Conservation (phyloP, 2,329 filamentous ascomycete genomes). For the Pseudocercospora fuligena region DNA sequence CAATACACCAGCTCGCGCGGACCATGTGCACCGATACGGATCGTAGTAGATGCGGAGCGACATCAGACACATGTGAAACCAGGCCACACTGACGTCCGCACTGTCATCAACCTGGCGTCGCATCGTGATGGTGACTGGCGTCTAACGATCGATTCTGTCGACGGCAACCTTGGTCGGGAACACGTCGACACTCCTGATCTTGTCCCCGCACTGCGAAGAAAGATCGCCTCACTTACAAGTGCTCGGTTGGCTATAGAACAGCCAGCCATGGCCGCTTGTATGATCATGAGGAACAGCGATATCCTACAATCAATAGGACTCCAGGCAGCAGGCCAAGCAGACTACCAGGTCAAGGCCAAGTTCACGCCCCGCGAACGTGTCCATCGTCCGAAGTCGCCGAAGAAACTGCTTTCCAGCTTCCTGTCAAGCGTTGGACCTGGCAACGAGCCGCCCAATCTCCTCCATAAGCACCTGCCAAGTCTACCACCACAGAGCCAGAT, state of each 20-base stretch:
- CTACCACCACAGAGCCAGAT: slow-evolving; percentile 32
- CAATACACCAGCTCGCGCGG: slow-evolving; percentile 67
- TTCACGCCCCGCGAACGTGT: slow-evolving; percentile 51
- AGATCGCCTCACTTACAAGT: slow-evolving; percentile 34
- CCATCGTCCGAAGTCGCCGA: slow-evolving; percentile 80
- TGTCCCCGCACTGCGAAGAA: slow-evolving; percentile 47
- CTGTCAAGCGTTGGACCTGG: slow-evolving; percentile 63
- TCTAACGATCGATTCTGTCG: slow-evolving; percentile 66
- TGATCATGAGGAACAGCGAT: slow-evolving; percentile 79
- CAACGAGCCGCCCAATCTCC: slow-evolving; percentile 34
- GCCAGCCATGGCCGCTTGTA: slow-evolving; percentile 64
- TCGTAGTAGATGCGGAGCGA: slow-evolving; percentile 67
- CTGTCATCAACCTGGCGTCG: slow-evolving; percentile 68
- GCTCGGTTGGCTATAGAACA: slow-evolving; percentile 72
- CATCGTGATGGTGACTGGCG: slow-evolving; percentile 60
- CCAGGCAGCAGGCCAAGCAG: slow-evolving; percentile 27
- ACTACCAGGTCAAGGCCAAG: slow-evolving; percentile 25
- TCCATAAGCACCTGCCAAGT: slow-evolving; percentile 37
- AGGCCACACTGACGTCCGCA: slow-evolving; percentile 65
- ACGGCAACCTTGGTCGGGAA: slow-evolving; percentile 74
- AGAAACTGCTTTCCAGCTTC: slow-evolving; percentile 86
- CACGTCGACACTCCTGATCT: slow-evolving; percentile 75
- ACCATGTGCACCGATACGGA: slow-evolving; percentile 70
- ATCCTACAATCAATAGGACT: slow-evolving; percentile 69
- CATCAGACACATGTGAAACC: slow-evolving; percentile 42